Evolutionary conservation across 306 rosid genomes (phyloP).

Genomic region (Glycyrrhiza uralensis): DNA sequence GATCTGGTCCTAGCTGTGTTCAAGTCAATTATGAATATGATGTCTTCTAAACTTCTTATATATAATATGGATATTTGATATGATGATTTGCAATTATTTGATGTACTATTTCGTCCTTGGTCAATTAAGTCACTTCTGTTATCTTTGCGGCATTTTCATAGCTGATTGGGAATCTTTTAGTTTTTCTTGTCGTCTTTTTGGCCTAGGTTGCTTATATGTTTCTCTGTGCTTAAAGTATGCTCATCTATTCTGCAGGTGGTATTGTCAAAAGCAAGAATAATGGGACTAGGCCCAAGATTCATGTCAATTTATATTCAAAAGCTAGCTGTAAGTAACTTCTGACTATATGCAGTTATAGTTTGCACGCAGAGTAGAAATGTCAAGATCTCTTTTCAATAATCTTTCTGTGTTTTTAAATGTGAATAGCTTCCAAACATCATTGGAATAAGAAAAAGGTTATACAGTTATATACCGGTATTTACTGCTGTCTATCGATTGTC

Average conservation of each 20-base stretch:
- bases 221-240: constrained; percentile 7
- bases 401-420: not conserved
- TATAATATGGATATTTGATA: not conserved
- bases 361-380: not conserved
- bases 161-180: not conserved
- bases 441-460: not conserved
- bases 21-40: no score
- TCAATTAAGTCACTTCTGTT: not conserved
- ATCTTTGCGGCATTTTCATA: not conserved
- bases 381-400: not conserved
- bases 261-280: constrained; percentile 76
- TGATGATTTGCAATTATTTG: not conserved
- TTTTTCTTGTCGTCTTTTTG: not conserved
- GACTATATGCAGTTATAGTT: not conserved
- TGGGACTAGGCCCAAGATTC: constrained; percentile 91
- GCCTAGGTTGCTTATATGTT: not conserved
- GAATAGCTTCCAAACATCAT: not conserved
- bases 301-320: constrained; percentile 83
- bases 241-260: constrained; percentile 52
- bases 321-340: constrained; percentile 69
- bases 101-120: not conserved
- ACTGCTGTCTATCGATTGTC: not conserved
- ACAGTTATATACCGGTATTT: not conserved
- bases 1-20: not conserved
- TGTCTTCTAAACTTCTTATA: not conserved